phyloP scores from a whole-genome alignment of 1,284 basidiomycete genomes.

The Volvariella volvacea region DNA sequence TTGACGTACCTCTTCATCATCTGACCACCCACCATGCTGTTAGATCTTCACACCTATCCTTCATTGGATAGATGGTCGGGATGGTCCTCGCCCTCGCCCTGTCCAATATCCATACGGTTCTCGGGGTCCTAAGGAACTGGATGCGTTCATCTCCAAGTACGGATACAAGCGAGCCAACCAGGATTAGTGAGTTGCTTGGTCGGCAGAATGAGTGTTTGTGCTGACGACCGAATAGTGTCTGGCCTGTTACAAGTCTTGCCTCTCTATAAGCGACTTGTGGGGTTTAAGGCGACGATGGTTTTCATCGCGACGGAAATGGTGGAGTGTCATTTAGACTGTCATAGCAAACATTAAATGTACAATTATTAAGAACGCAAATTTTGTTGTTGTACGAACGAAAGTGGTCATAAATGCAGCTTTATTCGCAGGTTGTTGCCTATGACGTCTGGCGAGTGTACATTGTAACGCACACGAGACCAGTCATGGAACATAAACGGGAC shows the following conservation, averaged over 20 bases:
- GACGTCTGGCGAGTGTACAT: background rate
- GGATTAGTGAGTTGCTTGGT: conserved; percentile 62
- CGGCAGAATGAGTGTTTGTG: background rate
- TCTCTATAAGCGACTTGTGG: background rate
- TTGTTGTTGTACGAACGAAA: no score
- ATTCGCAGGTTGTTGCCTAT: no score
- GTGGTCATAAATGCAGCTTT: no score
- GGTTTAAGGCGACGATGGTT: no score
- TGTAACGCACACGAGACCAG: background rate
- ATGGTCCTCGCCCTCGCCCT: conserved; percentile 61
- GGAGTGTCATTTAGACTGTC: no score
- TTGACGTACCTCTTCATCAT: conserved; percentile 7
- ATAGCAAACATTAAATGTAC: no score
- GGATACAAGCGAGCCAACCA: conserved; percentile 69
- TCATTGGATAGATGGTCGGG: conserved; percentile 86
- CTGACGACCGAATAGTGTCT: conserved; percentile 27
- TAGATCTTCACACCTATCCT: conserved; percentile 93
- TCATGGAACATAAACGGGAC: conserved; percentile 56
- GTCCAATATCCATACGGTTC: conserved; percentile 86
- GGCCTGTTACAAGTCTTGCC: conserved; percentile 44
- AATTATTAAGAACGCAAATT: no score
- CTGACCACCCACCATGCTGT: conserved; percentile 1
- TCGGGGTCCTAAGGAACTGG: conserved; percentile 83
- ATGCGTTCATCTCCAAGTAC: conserved; percentile 68
- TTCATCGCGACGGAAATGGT: no score